phyloP scores from a whole-genome alignment of 192 early-diverging fungal species.

The Neocallimastix lanati region DNA sequence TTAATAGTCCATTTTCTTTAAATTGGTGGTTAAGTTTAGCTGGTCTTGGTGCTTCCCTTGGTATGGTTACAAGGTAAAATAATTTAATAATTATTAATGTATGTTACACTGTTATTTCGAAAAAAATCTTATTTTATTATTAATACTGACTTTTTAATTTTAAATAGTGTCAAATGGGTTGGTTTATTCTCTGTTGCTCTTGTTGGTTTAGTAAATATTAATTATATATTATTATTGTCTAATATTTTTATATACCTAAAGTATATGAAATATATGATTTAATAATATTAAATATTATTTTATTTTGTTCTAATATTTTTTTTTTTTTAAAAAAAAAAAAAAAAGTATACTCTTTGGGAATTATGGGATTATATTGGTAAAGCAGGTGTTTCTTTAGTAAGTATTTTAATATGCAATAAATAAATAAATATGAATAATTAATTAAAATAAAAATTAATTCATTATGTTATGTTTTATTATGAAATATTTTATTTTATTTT shows the following conservation, averaged over 20 bases:
- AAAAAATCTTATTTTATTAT: no score
- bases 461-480: no score
- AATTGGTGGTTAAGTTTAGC: conserved; percentile 82
- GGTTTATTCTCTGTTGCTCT: conserved; percentile 72
- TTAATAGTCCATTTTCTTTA: conserved; percentile 53
- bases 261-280: background rate
- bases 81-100: no score
- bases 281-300: background rate
- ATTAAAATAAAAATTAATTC: background rate
- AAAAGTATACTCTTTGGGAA: background rate
- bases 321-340: background rate
- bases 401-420: no score
- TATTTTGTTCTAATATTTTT: background rate
- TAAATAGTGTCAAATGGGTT: conserved; percentile 89
- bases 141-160: no score
- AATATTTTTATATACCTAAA: no score
- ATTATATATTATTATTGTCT: no score
- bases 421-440: no score
- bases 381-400: background rate
- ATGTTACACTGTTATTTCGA: no score
- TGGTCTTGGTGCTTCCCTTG: conserved; percentile 70
- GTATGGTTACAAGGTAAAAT: conserved; percentile 54
- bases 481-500: no score
- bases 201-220: conserved; percentile 1
- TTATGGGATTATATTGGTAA: background rate